Evolutionary conservation across 2,329 filamentous ascomycete species (phyloP).

Genomic region (Penicillium hesseltinei): DNA sequence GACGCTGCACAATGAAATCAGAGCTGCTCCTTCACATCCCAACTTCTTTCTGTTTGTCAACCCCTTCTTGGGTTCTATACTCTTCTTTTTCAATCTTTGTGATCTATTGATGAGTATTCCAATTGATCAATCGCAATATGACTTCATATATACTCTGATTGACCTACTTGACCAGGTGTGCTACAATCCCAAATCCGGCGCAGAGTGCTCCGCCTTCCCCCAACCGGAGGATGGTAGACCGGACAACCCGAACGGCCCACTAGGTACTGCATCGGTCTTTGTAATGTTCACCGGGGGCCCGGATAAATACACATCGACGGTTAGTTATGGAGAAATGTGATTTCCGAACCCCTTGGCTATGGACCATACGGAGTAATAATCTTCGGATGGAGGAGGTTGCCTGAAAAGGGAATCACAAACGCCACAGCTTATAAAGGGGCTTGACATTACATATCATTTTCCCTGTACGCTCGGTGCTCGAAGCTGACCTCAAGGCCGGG

Average conservation of each 20-base stretch:
- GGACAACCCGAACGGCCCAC: conserved; percentile 25
- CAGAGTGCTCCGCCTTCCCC: conserved; percentile 35
- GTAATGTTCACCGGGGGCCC: conserved; percentile 24
- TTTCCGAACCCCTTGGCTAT: neutral
- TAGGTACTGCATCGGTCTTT: conserved; percentile 16
- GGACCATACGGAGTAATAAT: neutral
- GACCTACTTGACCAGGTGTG: neutral
- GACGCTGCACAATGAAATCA: conserved; percentile 27
- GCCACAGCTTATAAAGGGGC: neutral
- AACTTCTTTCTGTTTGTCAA: neutral
- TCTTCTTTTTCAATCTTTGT: neutral
- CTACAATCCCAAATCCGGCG: conserved; percentile 21
- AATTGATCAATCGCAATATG: too few species aligned
- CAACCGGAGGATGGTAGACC: conserved; percentile 29
- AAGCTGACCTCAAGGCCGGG: too few species aligned
- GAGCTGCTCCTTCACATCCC: neutral
- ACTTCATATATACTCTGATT: neutral
- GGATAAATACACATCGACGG: conserved; percentile 26
- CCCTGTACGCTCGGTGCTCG: too few species aligned
- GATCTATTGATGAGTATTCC: neutral
- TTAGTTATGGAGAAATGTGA: neutral
- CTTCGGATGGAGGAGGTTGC: neutral
- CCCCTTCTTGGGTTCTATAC: neutral
- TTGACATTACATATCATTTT: neutral
- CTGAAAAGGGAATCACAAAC: neutral